Base-by-base conservation (phyloP, 495 filamentous ascomycete genomes). In the Clavariopsis aquatica region DNA sequence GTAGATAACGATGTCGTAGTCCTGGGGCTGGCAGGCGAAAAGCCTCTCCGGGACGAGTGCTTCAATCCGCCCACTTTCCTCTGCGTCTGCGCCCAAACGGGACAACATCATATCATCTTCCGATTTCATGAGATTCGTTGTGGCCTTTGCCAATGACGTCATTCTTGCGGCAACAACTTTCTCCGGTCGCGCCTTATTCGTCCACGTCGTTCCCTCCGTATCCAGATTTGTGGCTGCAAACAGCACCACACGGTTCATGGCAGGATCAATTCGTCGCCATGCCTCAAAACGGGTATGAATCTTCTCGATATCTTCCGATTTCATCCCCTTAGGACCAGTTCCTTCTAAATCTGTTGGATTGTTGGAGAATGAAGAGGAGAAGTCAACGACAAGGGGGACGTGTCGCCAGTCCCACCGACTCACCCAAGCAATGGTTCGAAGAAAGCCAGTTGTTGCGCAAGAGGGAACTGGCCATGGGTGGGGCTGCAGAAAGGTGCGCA, bases 401-500 rank as follows among this genome's bases (percentile, higher is more conserved):
- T 81, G 76, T 22, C 90, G 85, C 94, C 94, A 98, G 69, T 98
- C 92, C 92, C 94, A 98, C 23, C 83, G 81, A 0, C 92, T 83
- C 12, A 98, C 75, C 65, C 90, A 87, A 7, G 85, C 70, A 9
- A 98, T 78, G 5, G 91, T 89, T 43, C 93, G 84, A 20, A 92
- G 74, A 69, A 98, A 96, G 3, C 89, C 94, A 19, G 87, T 87
- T 78, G 83, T 87, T n/a, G 87, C 80, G 71, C 85, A 91, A 0
- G 87, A 89, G 2, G 94, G 94, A 1, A 83, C 75, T 19, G 84
- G 77, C 88, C 90, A 97, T 0, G 93, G 92, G 62, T 91, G 86
- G 0, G 91, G 89, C 34, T 87, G 84, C n/a, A 93, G 77, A 74
- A 97, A 98, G 34, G 83, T 81, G 38, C 85, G 87, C 6, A 85